Evolutionary conservation across 495 filamentous ascomycete genomes (phyloP).

Genomic region (Aspergillus coremiiformis): DNA sequence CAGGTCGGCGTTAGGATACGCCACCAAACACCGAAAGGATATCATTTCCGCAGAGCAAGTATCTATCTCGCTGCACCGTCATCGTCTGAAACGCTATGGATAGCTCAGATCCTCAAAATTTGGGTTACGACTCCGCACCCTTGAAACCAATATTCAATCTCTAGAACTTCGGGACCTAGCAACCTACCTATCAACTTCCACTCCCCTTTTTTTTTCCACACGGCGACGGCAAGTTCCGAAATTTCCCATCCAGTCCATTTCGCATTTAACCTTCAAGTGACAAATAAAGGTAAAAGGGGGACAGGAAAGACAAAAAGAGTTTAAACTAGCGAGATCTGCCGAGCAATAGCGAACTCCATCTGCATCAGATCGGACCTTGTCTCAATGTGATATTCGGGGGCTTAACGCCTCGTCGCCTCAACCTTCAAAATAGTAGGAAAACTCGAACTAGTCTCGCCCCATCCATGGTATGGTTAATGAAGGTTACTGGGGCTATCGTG

Average conservation of each 20-base stretch:
- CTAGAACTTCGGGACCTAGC: too few relatives aligned
- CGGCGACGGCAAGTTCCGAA: neutral
- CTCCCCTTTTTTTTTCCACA: too few relatives aligned
- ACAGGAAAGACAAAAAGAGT: neutral
- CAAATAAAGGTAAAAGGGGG: neutral
- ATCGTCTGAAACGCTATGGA: neutral
- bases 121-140: neutral
- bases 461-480: conserved; percentile 13
- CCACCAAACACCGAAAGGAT: too few relatives aligned
- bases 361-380: neutral
- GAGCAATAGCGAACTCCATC: neutral
- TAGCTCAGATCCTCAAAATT: neutral
- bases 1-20: too few relatives aligned
- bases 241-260: neutral
- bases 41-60: too few relatives aligned
- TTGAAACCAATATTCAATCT: neutral
- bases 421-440: too few relatives aligned
- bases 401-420: too few relatives aligned
- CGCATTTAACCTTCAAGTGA: neutral
- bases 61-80: neutral
- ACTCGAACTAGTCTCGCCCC: neutral
- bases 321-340: conserved; percentile 1
- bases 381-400: neutral
- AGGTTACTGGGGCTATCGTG: neutral
- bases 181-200: too few relatives aligned